Conservation (phyloP, 2,329 filamentous ascomycete genomes). For the Neofusicoccum umdonicola region DNA sequence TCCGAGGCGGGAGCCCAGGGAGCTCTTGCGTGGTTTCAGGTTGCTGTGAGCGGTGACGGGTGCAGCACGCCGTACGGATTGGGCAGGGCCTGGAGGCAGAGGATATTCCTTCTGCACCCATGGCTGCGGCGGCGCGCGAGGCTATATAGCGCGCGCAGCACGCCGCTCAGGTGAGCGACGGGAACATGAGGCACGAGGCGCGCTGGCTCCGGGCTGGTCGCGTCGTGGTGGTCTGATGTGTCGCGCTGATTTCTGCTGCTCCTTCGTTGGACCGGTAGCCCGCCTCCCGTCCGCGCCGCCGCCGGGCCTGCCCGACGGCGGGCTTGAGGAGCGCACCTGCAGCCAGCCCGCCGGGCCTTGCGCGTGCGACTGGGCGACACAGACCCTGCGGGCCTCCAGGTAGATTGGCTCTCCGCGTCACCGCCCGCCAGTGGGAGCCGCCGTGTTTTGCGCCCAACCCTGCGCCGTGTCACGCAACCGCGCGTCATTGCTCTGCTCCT, state of each 20-base stretch:
- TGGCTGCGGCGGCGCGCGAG: background rate
- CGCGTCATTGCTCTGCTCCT: slow-evolving; percentile 6
- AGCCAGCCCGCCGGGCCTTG: background rate
- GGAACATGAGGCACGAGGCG: slow-evolving; percentile 2
- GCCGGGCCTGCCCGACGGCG: slow-evolving; percentile 6
- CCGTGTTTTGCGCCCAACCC: background rate
- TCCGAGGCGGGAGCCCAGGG: background rate
- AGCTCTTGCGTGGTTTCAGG: slow-evolving; percentile 10
- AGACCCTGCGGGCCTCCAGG: background rate
- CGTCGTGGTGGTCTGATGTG: slow-evolving; percentile 9
- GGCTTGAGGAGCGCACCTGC: background rate
- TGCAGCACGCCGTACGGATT: slow-evolving; percentile 3
- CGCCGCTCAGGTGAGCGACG: slow-evolving; percentile 12
- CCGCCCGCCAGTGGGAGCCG: background rate
- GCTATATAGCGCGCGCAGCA: background rate
- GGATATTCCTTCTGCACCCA: background rate
- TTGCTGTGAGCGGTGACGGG: slow-evolving; percentile 4
- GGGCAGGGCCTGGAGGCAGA: background rate
- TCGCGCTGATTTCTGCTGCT: slow-evolving; percentile 10
- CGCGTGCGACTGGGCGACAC: background rate
- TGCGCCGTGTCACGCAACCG: background rate
- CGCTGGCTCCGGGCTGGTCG: slow-evolving; percentile 7
- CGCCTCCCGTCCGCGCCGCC: background rate
- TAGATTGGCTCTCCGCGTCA: background rate
- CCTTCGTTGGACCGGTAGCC: slow-evolving; percentile 13